These are phyloP conservation scores for Fusarium fujikuroi DNA, from an alignment of 2,329 filamentous ascomycete genomes.

Conservation along the genomic window DNA sequence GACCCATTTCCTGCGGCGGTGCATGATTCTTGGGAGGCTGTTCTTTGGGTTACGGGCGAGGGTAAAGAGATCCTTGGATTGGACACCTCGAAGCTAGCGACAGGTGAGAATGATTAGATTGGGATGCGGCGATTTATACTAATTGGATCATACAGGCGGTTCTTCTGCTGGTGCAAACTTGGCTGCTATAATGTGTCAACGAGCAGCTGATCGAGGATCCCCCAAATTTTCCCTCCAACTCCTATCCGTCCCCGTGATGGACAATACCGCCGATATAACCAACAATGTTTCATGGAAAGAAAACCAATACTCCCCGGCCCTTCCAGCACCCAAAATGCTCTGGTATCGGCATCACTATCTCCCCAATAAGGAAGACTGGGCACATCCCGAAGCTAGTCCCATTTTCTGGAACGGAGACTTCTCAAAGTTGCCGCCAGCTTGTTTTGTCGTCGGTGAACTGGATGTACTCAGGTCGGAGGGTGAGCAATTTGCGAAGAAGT, in stretches of 20 bases:
- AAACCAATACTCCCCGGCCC: not conserved
- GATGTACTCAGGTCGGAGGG: constrained; percentile 2
- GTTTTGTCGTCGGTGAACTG: constrained; percentile 12
- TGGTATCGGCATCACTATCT: constrained; percentile 17
- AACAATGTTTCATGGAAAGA: constrained; percentile 13
- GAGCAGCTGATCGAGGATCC: not conserved
- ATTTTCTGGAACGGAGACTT: constrained; percentile 9
- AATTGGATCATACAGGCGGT: not conserved
- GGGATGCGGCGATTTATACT: accelerated
- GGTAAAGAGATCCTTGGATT: accelerated
- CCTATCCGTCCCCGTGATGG: constrained; percentile 12
- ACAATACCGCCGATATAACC: not conserved
- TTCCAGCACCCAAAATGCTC: constrained; percentile 11
- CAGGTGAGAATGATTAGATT: not conserved
- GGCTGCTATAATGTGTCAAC: constrained; percentile 19
- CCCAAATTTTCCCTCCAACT: constrained; percentile 7
- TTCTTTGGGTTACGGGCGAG: not conserved
- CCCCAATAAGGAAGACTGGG: not conserved
- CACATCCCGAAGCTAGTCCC: not conserved
- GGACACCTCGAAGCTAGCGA: not conserved
- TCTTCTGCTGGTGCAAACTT: constrained; percentile 17
- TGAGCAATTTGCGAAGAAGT: constrained; percentile 7
- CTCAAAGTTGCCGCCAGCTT: constrained; percentile 3
- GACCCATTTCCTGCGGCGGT: constrained; percentile 7
- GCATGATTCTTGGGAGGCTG: constrained; percentile 15